These are phyloP conservation scores for Mycena metata DNA, from an alignment of 768 basidiomycete genomes.

Conservation along the genomic window DNA sequence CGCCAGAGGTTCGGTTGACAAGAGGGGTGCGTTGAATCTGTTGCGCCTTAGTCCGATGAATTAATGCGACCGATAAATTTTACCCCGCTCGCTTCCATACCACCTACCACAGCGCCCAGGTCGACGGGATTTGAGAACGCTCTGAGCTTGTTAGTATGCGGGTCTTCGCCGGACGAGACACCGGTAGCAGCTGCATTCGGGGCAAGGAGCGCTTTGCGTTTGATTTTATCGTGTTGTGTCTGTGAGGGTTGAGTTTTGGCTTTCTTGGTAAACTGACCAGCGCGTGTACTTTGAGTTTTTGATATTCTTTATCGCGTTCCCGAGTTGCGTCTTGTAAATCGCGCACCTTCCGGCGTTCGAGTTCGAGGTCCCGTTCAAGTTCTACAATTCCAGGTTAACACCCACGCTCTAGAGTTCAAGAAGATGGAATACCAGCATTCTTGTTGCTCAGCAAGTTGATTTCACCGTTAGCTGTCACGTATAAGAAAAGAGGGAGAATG, in stretches of 20 bases:
- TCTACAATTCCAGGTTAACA: conserved; percentile 56
- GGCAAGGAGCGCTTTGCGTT: conserved; percentile 81
- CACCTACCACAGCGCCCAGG: conserved; percentile 69
- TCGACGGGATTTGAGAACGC: conserved; percentile 54
- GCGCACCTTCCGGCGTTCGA: conserved; percentile 80
- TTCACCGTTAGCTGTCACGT: conserved; percentile 77
- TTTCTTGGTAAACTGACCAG: not conserved
- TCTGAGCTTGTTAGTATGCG: conserved; percentile 45
- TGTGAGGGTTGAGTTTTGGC: conserved; percentile 43
- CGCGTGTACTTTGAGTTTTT: conserved; percentile 78
- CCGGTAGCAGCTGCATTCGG: conserved; percentile 47
- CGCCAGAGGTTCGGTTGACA: conserved; percentile 60
- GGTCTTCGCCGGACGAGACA: conserved; percentile 40
- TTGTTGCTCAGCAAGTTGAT: conserved; percentile 79
- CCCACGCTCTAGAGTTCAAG: not conserved
- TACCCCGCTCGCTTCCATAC: conserved; percentile 78
- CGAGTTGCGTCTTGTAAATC: conserved; percentile 81
- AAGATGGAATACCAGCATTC: conserved; percentile 63
- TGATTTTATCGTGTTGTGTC: conserved; percentile 86
- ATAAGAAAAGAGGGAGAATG: not conserved
- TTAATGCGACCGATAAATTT: conserved; percentile 32
- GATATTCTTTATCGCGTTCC: conserved; percentile 89
- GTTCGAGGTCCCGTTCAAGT: conserved; percentile 83
- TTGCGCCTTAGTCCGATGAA: not conserved
- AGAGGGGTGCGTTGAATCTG: conserved; percentile 82